Base-by-base conservation (phyloP, 768 basidiomycete species). In the Kwoniella sp. region DNA sequence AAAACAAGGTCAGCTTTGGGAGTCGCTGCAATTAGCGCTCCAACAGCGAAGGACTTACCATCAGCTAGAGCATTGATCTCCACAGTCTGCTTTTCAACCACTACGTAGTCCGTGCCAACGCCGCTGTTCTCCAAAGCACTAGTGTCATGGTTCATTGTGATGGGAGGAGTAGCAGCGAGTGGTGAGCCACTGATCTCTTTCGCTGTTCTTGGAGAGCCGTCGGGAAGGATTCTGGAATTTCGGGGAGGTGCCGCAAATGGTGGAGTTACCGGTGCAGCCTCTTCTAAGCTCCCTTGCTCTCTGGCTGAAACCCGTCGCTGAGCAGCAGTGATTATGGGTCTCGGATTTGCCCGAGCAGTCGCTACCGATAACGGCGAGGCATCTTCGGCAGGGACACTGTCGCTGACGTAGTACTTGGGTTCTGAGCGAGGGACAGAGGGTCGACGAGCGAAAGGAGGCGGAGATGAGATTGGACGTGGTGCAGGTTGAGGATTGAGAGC, bases 1-100 rank as follows among this genome's bases (percentile, higher is more conserved):
- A 45, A 9, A 26, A 22, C 34, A 12, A 29, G 15, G 13, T 41
- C 26, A 63, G 9, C 47, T 15, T 47, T 41, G 25, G 22, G 9
- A 31, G 58, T 57, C 17, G 55, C 41, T 58, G 13, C 4, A 59
- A 17, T 15, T 5, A 15, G 34, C 26, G n/a, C 4, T 25, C 34
- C 45, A 26, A 15, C 29, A 11, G 17, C 4, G 8, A 9, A 25
- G 31, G 20, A 79, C 87, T 72, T 66, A 90, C 94, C 94, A 82
- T 98, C 95, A 1, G 95, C 89, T 2, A 92, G 86, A 17, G 87
- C 87, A 77, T 92, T 92, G 78, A 97, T 92, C 77, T 98, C 94
- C 1, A 97, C 90, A 1, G 91, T 91, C 55, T 89, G 85, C 59
- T 99, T 93, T 48, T 90, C 93, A 1, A 98, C 91, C 0, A 99